phyloP scores from a whole-genome alignment of 257 asterid genomes.

The Ocimum tenuiflorum region DNA sequence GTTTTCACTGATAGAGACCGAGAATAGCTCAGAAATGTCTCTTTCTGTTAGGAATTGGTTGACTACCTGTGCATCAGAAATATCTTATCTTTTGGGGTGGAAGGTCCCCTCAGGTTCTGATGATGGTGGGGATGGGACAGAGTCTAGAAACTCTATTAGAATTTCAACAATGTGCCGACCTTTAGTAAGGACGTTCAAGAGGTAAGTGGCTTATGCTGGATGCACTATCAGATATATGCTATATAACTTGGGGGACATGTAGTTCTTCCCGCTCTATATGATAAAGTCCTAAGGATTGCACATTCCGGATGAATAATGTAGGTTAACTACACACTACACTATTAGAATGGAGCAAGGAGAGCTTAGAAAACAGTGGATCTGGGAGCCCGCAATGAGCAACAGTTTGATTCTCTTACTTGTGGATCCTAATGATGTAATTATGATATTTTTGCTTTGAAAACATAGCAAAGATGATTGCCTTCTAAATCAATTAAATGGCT shows the following conservation, averaged over 20 bases:
- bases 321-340: slow-evolving; percentile 64
- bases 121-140: slow-evolving; percentile 80
- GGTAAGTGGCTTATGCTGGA: slow-evolving; percentile 39
- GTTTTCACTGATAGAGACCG: slow-evolving; percentile 64
- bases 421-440: slow-evolving; percentile 84
- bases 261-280: background rate
- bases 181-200: slow-evolving; percentile 78
- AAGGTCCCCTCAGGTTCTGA: slow-evolving; percentile 83
- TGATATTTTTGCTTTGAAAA: slow-evolving; percentile 12
- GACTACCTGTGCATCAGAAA: slow-evolving; percentile 60
- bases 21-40: slow-evolving; percentile 37
- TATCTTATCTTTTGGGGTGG: slow-evolving; percentile 78
- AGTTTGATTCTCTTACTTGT: slow-evolving; percentile 82
- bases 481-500: background rate
- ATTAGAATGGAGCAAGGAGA: slow-evolving; percentile 68
- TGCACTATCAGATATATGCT: slow-evolving; percentile 16
- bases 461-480: slow-evolving; percentile 4
- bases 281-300: background rate
- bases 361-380: slow-evolving; percentile 74
- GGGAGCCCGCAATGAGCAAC: slow-evolving; percentile 91
- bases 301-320: slow-evolving; percentile 35
- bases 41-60: slow-evolving; percentile 63
- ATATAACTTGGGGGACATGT: background rate
- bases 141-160: slow-evolving; percentile 61
- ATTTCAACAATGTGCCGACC: slow-evolving; percentile 70